Conservation (phyloP, 2,329 filamentous ascomycete genomes). For the Penicillium sp. region DNA sequence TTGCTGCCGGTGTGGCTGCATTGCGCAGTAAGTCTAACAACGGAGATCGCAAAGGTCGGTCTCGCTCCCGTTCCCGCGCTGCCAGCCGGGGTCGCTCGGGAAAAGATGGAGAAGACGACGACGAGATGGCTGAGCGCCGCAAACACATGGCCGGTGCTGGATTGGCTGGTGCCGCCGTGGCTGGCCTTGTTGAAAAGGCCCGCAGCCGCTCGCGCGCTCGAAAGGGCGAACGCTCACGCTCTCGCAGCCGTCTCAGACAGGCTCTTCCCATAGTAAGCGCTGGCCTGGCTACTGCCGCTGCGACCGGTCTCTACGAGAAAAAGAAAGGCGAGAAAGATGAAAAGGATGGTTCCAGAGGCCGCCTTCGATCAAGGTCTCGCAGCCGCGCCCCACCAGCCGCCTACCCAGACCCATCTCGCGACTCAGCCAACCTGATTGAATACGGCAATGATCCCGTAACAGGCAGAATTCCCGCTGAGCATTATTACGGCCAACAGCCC, state of each 20-base stretch:
- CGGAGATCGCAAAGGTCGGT: slow-evolving; percentile 48
- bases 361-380: slow-evolving; percentile 47
- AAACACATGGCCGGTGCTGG: slow-evolving; percentile 60
- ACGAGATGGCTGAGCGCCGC: slow-evolving; percentile 49
- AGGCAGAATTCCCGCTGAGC: slow-evolving; percentile 49
- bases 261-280: slow-evolving; percentile 60
- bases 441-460: slow-evolving; percentile 62
- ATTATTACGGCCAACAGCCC: slow-evolving; percentile 44
- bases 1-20: slow-evolving; percentile 59
- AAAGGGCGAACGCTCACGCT: slow-evolving; percentile 49
- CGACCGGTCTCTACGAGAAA: slow-evolving; percentile 61
- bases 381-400: slow-evolving; percentile 40
- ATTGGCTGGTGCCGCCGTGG: slow-evolving; percentile 59
- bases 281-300: slow-evolving; percentile 58
- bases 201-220: slow-evolving; percentile 57
- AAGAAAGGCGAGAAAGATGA: slow-evolving; percentile 58
- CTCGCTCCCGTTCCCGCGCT: slow-evolving; percentile 44
- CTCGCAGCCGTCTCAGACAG: slow-evolving; percentile 53
- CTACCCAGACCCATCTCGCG: slow-evolving; percentile 41
- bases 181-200: slow-evolving; percentile 56
- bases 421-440: slow-evolving; percentile 56
- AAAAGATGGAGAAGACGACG: slow-evolving; percentile 16
- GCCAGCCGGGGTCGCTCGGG: slow-evolving; percentile 30
- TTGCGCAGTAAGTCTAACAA: slow-evolving; percentile 52
- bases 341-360: slow-evolving; percentile 42